phyloP scores from a whole-genome alignment of 2,329 filamentous ascomycete genomes.

The Pseudodiploospora longispora region DNA sequence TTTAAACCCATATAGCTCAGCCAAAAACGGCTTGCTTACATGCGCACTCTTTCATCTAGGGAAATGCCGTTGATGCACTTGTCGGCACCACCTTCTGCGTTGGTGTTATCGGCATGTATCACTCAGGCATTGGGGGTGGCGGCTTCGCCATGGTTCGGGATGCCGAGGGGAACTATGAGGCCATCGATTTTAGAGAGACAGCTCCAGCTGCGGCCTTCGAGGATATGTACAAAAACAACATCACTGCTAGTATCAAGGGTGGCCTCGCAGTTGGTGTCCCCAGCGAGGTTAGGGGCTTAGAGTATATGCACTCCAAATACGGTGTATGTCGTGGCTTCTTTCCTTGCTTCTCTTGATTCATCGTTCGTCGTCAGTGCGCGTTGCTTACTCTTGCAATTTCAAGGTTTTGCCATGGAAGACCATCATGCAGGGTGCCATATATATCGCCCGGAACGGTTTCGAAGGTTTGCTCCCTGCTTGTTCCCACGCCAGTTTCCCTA shows the following conservation, averaged over 20 bases:
- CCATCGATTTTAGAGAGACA: conserved; percentile 83
- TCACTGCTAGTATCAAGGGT: conserved; percentile 57
- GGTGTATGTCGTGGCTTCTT: conserved; percentile 34
- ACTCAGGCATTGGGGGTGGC: conserved; percentile 78
- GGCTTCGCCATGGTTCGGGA: conserved; percentile 80
- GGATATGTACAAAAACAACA: conserved; percentile 76
- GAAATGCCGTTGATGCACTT: conserved; percentile 70
- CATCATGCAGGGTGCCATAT: conserved; percentile 66
- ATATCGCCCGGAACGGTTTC: conserved; percentile 68
- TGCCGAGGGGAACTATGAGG: conserved; percentile 68
- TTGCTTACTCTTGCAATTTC: neutral
- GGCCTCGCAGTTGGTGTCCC: conserved; percentile 67
- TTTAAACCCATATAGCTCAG: neutral
- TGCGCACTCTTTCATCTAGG: conserved; percentile 27
- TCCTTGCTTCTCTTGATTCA: neutral
- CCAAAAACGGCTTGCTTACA: neutral
- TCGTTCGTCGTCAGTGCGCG: neutral
- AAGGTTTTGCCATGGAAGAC: conserved; percentile 57
- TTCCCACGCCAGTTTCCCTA: neutral
- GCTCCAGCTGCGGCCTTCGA: conserved; percentile 74
- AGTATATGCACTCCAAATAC: conserved; percentile 67
- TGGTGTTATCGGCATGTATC: conserved; percentile 69
- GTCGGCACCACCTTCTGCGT: conserved; percentile 69
- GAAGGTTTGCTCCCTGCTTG: conserved; percentile 20
- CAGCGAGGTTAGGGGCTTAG: conserved; percentile 69